These are phyloP conservation scores for Musa balbisiana DNA, from an alignment of 202 grass and related monocot genomes.

Conservation along the genomic window DNA sequence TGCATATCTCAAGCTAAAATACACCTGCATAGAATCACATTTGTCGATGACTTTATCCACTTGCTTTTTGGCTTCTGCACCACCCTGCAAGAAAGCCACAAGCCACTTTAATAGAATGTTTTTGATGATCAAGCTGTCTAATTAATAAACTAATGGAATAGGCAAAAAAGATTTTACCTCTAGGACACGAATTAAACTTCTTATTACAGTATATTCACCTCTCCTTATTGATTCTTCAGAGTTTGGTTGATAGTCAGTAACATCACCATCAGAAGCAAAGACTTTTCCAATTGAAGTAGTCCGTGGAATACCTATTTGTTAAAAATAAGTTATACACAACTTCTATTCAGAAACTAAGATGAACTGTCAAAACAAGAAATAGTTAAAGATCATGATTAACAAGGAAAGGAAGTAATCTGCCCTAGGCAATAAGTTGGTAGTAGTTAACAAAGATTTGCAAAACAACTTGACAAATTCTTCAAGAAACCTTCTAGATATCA, in stretches of 20 bases:
- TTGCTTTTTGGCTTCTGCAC: constrained; percentile 92
- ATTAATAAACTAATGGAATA: constrained; percentile 20
- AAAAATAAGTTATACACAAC: background rate
- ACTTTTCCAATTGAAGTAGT: constrained; percentile 83
- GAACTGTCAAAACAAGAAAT: background rate
- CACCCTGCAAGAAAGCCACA: constrained; percentile 51
- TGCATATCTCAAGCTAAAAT: background rate
- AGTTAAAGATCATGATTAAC: constrained; percentile 1
- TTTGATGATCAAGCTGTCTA: background rate
- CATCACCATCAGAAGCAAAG: constrained; percentile 67
- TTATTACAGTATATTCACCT: constrained; percentile 91
- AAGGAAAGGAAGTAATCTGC: background rate
- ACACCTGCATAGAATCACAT: constrained; percentile 98
- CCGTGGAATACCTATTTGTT: constrained; percentile 64
- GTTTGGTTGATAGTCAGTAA: constrained; percentile 65
- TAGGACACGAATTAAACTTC: constrained; percentile 89
- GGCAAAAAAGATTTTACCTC: constrained; percentile 43
- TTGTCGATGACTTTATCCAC: constrained; percentile 97
- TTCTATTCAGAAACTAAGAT: background rate
- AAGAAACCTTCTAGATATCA: background rate
- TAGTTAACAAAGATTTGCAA: background rate
- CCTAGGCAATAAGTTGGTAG: background rate
- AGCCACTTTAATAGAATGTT: constrained; percentile 1
- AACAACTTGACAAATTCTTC: background rate
- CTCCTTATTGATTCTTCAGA: constrained; percentile 86